Evolutionary conservation across 1,284 basidiomycete species (phyloP).

Genomic region (Ustilago hordei): DNA sequence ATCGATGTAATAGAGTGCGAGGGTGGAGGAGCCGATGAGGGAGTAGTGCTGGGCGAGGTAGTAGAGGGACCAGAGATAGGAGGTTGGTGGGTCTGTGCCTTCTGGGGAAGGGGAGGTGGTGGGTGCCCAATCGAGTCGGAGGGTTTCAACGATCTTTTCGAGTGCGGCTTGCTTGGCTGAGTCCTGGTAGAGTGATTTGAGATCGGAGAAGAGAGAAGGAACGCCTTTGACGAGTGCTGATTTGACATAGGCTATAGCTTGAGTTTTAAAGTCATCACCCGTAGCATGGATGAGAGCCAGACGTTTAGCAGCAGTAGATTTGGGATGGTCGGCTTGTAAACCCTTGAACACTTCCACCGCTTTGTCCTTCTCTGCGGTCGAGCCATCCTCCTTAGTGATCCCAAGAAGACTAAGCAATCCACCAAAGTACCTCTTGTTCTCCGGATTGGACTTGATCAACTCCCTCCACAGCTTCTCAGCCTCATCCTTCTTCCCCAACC

Average conservation of each 20-base stretch:
- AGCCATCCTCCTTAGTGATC: constrained; percentile 73
- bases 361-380: constrained; percentile 14
- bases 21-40: constrained; percentile 70
- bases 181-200: constrained; percentile 86
- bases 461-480: constrained; percentile 82
- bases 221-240: constrained; percentile 84
- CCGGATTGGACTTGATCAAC: constrained; percentile 86
- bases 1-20: constrained; percentile 79
- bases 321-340: constrained; percentile 53
- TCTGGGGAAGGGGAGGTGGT: constrained; percentile 17
- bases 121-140: constrained; percentile 56
- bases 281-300: constrained; percentile 53
- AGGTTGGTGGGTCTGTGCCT: constrained; percentile 78
- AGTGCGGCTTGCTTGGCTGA: constrained; percentile 77
- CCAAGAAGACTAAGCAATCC: constrained; percentile 79
- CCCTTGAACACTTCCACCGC: constrained; percentile 44
- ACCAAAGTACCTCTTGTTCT: constrained; percentile 83
- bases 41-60: constrained; percentile 93
- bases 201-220: constrained; percentile 91
- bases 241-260: constrained; percentile 79
- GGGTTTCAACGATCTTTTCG: constrained; percentile 75
- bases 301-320: constrained; percentile 58
- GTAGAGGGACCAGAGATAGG: constrained; percentile 94
- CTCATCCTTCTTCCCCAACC: constrained; percentile 76
- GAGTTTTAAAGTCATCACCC: constrained; percentile 76